phyloP scores from a whole-genome alignment of 2,329 filamentous ascomycete species.

The Clonostachys chloroleuca region DNA sequence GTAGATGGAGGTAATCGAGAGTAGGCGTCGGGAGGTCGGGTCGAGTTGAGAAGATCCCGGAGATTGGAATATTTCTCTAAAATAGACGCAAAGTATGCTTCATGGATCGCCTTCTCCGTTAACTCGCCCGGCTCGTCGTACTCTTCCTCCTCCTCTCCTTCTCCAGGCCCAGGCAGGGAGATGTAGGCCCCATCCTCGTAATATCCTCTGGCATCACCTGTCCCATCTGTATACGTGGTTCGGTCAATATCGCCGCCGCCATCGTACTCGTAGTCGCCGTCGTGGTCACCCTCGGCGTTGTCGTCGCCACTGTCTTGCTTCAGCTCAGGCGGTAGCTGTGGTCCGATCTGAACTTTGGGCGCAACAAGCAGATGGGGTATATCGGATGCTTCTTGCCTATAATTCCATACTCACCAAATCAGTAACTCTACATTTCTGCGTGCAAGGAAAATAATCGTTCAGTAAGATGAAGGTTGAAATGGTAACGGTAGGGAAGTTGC shows the following conservation, averaged over 20 bases:
- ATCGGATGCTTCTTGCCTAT: constrained; percentile 68
- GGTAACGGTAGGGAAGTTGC: constrained; percentile 12
- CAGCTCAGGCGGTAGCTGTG: constrained; percentile 37
- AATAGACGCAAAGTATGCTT: constrained; percentile 65
- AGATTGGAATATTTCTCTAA: constrained; percentile 61
- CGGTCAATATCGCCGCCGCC: constrained; percentile 25
- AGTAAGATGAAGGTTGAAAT: constrained; percentile 3
- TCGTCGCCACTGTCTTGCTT: constrained; percentile 19
- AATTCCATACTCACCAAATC: constrained; percentile 37
- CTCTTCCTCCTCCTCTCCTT: constrained; percentile 15
- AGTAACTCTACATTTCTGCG: constrained; percentile 22
- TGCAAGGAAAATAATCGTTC: not conserved
- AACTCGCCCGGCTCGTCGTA: constrained; percentile 13
- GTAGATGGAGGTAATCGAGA: constrained; percentile 48
- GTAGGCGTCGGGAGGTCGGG: constrained; percentile 47
- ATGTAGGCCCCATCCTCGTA: constrained; percentile 80
- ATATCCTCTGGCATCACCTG: constrained; percentile 55
- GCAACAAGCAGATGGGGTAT: constrained; percentile 71
- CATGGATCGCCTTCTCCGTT: constrained; percentile 42
- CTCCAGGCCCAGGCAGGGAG: constrained; percentile 42
- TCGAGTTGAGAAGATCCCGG: constrained; percentile 53
- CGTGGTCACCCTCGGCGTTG: constrained; percentile 19
- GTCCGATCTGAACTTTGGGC: constrained; percentile 47
- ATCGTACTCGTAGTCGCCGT: constrained; percentile 13
- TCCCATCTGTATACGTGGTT: constrained; percentile 40